A percentile compares a stretch with the other conserved stretches of the same genome.
Conservation (phyloP, 2,329 filamentous ascomycete genomes). For the Golovinomyces cichoracearum region DNA sequence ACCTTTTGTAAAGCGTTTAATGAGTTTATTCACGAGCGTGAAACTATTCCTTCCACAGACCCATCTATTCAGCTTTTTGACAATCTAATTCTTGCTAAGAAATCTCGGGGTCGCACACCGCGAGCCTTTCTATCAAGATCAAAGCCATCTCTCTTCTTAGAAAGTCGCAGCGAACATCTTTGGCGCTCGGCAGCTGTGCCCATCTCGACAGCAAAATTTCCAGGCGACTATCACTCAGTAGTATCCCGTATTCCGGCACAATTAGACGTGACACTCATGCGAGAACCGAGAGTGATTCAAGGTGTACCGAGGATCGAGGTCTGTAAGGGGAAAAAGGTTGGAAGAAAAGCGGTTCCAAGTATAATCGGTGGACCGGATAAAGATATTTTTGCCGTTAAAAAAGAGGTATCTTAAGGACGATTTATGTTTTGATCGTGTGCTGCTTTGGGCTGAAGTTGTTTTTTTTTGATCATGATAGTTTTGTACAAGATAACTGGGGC, state of each 20-base stretch:
- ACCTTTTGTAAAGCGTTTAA: constrained; percentile 53
- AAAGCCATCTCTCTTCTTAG: constrained; percentile 30
- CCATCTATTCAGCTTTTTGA: constrained; percentile 53
- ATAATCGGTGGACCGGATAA: constrained; percentile 8
- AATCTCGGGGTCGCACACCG: constrained; percentile 33
- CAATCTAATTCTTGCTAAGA: constrained; percentile 59
- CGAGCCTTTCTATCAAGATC: constrained; percentile 18
- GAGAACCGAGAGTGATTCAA: constrained; percentile 70
- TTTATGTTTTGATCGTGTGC: no score
- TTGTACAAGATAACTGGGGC: no score
- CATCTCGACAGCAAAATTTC: constrained; percentile 33
- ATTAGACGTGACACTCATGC: constrained; percentile 67
- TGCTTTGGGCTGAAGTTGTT: no score
- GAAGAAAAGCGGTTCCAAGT: constrained; percentile 16
- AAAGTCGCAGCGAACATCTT: constrained; percentile 50
- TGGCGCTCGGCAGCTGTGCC: constrained; percentile 45
- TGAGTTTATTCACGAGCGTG: constrained; percentile 63
- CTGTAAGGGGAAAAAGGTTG: constrained; percentile 14
- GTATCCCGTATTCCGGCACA: constrained; percentile 49
- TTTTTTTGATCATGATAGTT: no score
- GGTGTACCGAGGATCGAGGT: constrained; percentile 40
- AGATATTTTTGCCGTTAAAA: background rate
- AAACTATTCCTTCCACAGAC: constrained; percentile 34
- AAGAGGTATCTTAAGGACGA: no score
- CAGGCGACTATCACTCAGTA: constrained; percentile 33